These are phyloP conservation scores for Orbilia ellipsospora DNA, from an alignment of 2,329 filamentous ascomycete genomes.

Conservation along the genomic window DNA sequence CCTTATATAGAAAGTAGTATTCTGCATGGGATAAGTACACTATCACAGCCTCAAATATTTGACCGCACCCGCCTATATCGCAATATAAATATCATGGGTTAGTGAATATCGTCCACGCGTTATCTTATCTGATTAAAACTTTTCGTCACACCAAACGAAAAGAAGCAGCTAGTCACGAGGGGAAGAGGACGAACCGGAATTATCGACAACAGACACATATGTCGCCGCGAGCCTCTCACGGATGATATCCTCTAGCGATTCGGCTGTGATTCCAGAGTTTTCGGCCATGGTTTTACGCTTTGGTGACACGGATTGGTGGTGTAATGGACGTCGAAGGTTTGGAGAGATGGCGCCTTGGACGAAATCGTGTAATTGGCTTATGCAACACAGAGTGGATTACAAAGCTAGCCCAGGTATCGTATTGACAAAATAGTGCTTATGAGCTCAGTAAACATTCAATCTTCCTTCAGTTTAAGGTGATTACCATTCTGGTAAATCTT, in stretches of 20 bases:
- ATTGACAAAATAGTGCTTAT: no score
- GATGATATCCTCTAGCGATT: constrained; percentile 43
- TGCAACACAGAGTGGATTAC: constrained; percentile 7
- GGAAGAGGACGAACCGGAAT: constrained; percentile 33
- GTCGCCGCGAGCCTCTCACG: constrained; percentile 36
- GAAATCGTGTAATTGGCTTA: neutral
- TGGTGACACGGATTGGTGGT: neutral
- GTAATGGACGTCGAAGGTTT: neutral
- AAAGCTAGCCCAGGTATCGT: neutral
- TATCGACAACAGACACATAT: constrained; percentile 43
- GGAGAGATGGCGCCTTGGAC: neutral
- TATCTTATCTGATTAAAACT: constrained; percentile 42
- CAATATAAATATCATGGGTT: constrained; percentile 4
- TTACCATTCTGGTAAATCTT: no score
- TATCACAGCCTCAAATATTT: constrained; percentile 59
- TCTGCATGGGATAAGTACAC: constrained; percentile 50
- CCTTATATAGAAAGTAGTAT: neutral
- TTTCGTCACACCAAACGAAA: constrained; percentile 21
- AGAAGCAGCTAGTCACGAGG: no score
- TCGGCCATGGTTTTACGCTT: constrained; percentile 41
- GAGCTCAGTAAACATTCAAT: no score
- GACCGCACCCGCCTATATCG: constrained; percentile 58
- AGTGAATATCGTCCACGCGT: constrained; percentile 1
- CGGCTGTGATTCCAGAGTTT: constrained; percentile 46
- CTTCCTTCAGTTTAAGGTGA: no score